Evolutionary conservation across 1,139 yeast genomes (phyloP), one percentile per base, ranked within the genome.

Genomic region (Yamadazyma pseudoaaseri): DNA sequence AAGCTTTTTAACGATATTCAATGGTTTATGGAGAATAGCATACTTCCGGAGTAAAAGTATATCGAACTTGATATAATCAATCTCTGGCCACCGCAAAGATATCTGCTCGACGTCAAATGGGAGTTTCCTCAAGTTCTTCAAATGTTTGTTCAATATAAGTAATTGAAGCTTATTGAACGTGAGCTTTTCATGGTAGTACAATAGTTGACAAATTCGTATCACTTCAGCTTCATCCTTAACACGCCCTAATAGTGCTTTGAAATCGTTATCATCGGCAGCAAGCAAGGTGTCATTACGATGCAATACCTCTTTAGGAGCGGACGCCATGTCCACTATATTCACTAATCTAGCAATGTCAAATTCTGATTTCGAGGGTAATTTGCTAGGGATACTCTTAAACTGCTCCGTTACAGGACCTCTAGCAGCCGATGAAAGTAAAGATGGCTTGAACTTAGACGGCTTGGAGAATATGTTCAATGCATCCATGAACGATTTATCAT

Each of bases 401-500:
- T 58, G 62, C 33, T 64, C 70, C 6, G 42, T 38, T 2, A 55
- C 61, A 1, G 69, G 48, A 1, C 70, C 70, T 31, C 54, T 52
- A 8, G 64, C 54, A 28, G 62, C 52, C 25, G 58, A 59, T 17
- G 52, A 41, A 12, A 63, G 45, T n/a, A 69, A 44, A 11, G 72
- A 65, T 6, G 75, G 75, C 33, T 55, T 62, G 44, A 49, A 65
- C 13, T 15, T 12, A 3, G 11, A 10, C 9, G 27, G 8, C 12
- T 22, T 65, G 10, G 65, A 54, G 21, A 67, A 54, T n/a, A 67
- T 54, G 37, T 65, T 67, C 33, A 68, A 50, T 0, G 73, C 73
- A 35, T 62, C 68, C 17, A 21, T 14, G 22, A 29, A 21, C 16
- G 32, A 29, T 13, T 16, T 10, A 9, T 16, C 16, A 7, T 10